These are phyloP conservation scores for Colletotrichum sp. DNA, from an alignment of 2,329 filamentous ascomycete genomes.

Conservation along the genomic window DNA sequence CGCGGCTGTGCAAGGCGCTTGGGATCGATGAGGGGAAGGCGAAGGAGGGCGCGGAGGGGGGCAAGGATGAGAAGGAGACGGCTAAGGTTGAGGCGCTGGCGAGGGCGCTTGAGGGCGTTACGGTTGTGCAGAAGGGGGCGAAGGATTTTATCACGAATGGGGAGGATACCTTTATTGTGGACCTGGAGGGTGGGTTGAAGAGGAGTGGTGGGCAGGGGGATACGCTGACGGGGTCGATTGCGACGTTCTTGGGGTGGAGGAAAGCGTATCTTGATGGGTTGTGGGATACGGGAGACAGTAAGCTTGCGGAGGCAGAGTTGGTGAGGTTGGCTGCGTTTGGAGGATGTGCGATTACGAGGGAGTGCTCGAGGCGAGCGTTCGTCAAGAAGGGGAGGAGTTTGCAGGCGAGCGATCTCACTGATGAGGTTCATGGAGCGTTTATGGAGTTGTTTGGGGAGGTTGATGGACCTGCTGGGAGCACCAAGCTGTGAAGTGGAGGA, in stretches of 20 bases:
- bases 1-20: slow-evolving; percentile 77
- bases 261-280: slow-evolving; percentile 83
- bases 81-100: slow-evolving; percentile 70
- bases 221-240: slow-evolving; percentile 88
- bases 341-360: slow-evolving; percentile 85
- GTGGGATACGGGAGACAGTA: slow-evolving; percentile 55
- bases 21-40: slow-evolving; percentile 64
- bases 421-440: slow-evolving; percentile 86
- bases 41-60: slow-evolving; percentile 21
- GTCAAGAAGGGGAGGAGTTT: slow-evolving; percentile 83
- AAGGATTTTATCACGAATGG: slow-evolving; percentile 87
- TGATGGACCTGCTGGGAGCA: slow-evolving; percentile 43
- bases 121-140: slow-evolving; percentile 86
- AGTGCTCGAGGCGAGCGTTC: slow-evolving; percentile 89
- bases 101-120: slow-evolving; percentile 82
- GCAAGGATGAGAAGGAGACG: slow-evolving; percentile 37
- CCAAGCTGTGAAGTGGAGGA: slow-evolving; percentile 34
- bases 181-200: slow-evolving; percentile 84
- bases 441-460: slow-evolving; percentile 79
- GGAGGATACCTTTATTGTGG: slow-evolving; percentile 73
- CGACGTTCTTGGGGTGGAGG: slow-evolving; percentile 88
- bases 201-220: slow-evolving; percentile 94
- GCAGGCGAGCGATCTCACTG: slow-evolving; percentile 92
- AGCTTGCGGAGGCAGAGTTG: slow-evolving; percentile 61
- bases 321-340: slow-evolving; percentile 84